Evolutionary conservation across 257 asterid genomes (phyloP), one percentile per base, ranked within the genome.

Genomic region (Solanum bukasovii): DNA sequence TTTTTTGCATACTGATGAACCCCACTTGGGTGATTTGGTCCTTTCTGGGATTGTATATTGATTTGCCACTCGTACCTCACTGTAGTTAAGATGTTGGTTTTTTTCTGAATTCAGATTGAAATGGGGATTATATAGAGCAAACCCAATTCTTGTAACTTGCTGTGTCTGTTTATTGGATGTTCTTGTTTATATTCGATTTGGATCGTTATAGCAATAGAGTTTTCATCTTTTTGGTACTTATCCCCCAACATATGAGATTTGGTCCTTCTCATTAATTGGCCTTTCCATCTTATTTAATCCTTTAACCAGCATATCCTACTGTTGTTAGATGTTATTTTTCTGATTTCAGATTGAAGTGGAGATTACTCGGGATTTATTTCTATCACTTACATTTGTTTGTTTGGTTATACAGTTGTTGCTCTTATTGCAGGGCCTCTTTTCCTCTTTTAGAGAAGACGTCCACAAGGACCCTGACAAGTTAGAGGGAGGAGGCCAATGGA

Each of bases 341-440:
- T 72, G 20, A 21, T 63, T n/a, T 49, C 33, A 29, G 75, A 82
- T 34, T 23, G 65, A 46, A 40, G 25, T 87, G 2, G 23, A 49
- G 10, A 74, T 74, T 37, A 11, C n/a, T 37, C 59, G 2, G 23
- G 52, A 3, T 71, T 77, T 77, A 77, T n/a, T 75, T 13, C 67
- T 27, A 79, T 5, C 0, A 42, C 25, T 44, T 44, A 79, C 25
- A 13, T 79, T 79, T 44, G 38, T 8, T 44, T 35, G 11, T 79
- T 79, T 79, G 65, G 35, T 25, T 78, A n/a, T 11, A 78, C 59
- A 7, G 68, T 25, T 65, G 63, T 18, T 52, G 33, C 56, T 91
- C 65, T 10, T 79, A 25, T 81, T 93, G 88, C 93, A 94, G 96
- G 96, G 95, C 92, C 93, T 93, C 95, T 93, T 95, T 95, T 94